Percentiles rank a stretch among this genome's conserved stretches.
Conservation (phyloP, 2,329 filamentous ascomycete species). For the Cryphonectria japonica region DNA sequence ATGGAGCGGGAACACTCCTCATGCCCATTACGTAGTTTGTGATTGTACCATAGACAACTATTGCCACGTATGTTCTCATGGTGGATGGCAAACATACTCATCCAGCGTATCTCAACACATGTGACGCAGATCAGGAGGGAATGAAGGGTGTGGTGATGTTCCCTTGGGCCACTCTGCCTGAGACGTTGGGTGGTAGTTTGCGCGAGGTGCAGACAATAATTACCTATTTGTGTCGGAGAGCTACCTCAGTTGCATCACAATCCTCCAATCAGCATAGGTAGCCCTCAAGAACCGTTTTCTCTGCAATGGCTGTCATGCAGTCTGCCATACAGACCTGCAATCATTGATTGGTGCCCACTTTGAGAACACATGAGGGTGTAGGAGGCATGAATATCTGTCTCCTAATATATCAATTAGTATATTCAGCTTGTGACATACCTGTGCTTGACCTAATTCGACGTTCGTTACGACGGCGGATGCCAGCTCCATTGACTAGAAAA, state of each 20-base stretch:
- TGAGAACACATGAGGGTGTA: neutral
- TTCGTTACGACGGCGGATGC: neutral
- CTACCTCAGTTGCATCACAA: neutral
- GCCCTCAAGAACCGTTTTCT: neutral
- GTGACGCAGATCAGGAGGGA: neutral
- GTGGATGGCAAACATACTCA: neutral
- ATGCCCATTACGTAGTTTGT: neutral
- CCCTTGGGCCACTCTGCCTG: neutral
- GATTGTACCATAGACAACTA: neutral
- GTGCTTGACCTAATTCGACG: neutral
- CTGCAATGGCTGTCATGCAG: neutral
- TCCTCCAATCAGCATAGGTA: neutral
- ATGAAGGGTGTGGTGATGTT: constrained; percentile 3
- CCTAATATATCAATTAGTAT: neutral
- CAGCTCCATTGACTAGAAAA: neutral
- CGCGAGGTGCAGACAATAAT: neutral
- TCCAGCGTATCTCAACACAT: neutral
- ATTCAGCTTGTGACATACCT: neutral
- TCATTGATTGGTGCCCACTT: neutral
- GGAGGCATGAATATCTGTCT: neutral
- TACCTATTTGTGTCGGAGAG: neutral
- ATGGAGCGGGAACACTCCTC: neutral
- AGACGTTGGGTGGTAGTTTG: neutral
- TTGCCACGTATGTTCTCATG: neutral
- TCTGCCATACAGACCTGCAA: neutral